Base-by-base conservation (phyloP, 2,329 filamentous ascomycete species). In the Paraconiothyrium sp. region DNA sequence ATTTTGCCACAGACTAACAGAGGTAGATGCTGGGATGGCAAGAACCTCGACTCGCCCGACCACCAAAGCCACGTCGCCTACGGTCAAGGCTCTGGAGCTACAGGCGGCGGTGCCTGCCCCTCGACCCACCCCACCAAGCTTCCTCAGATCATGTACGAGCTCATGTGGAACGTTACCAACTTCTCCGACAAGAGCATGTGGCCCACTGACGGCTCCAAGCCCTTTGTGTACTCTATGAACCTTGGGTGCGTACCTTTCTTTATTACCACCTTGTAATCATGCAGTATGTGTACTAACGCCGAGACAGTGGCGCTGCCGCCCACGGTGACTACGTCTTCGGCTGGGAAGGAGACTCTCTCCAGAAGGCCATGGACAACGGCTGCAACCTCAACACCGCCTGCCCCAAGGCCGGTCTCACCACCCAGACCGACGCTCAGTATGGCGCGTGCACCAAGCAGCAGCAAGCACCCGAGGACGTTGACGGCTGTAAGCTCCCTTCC, bases 71-170 rank as follows among this genome's bases (percentile, higher is more conserved):
- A 84, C 72, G 80, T 84, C 22, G 76, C 81, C 24, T 85, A 84
- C 73, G 73, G 74, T 46, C 77, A 77, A 44, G 80, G 81, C 49
- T 72, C 74, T 10, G 82, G 82, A 16, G 82, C 82, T 22, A 81
- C 67, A 24, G 83, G 83, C 24, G 82, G 83, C 60, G 82, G 82
- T 57, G 69, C 76, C 35, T 85, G 83, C 79, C 83, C 83, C 4
- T 76, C 80, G 6, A 68, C 68, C 4, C 72, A 75, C 58, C 73
- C 74, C 39, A 64, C 67, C 56, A 76, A 76, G 72, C 68, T 76
- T 22, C 74, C 74, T 20, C 73, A 76, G 62, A 52, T 76, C 59
- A 76, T 76, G 74, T 76, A 76, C 67, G 74, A 76, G 59, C 65
- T 76, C 39, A 76, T 76, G 73, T 76, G 73, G 74, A 72, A 76